Percentiles rank a stretch among this genome's conserved stretches.
phyloP scores from a whole-genome alignment of 1,284 basidiomycete species.

The Papiliotrema flavescens region DNA sequence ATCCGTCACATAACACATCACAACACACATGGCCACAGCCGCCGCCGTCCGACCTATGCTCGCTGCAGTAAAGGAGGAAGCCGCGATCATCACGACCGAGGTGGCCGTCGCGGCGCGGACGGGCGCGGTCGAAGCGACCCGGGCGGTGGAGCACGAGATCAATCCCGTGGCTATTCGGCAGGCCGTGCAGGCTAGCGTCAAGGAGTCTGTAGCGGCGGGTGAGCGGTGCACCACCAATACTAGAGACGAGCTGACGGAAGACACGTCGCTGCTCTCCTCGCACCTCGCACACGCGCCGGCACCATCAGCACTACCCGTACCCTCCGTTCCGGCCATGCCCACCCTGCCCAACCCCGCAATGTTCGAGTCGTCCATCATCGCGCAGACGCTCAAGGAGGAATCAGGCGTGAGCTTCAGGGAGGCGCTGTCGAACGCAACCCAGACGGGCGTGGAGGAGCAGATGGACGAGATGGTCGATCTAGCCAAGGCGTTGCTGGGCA shows the following conservation, averaged over 20 bases:
- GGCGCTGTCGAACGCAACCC: conserved; percentile 35
- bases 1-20: background rate
- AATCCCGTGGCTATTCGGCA: conserved; percentile 35
- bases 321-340: background rate
- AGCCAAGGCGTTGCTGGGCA: conserved; percentile 19
- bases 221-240: too few relatives aligned
- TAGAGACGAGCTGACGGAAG: too few relatives aligned
- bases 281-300: conserved; percentile 11
- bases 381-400: conserved; percentile 30
- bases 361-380: conserved; percentile 15
- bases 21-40: background rate
- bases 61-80: conserved; percentile 38
- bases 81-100: conserved; percentile 29
- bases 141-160: conserved; percentile 22
- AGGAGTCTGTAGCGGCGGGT: conserved; percentile 10
- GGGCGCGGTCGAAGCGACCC: conserved; percentile 13
- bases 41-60: conserved; percentile 39
- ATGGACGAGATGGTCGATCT: conserved; percentile 28
- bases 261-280: conserved; percentile 10
- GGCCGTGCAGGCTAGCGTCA: conserved; percentile 31
- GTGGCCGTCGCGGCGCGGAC: conserved; percentile 18
- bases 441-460: conserved; percentile 40
- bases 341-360: background rate
- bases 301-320: too few relatives aligned
- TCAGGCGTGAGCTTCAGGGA: conserved; percentile 31